Base-by-base conservation (phyloP, 140 eudicot genomes). In the Eryngium alpinum region DNA sequence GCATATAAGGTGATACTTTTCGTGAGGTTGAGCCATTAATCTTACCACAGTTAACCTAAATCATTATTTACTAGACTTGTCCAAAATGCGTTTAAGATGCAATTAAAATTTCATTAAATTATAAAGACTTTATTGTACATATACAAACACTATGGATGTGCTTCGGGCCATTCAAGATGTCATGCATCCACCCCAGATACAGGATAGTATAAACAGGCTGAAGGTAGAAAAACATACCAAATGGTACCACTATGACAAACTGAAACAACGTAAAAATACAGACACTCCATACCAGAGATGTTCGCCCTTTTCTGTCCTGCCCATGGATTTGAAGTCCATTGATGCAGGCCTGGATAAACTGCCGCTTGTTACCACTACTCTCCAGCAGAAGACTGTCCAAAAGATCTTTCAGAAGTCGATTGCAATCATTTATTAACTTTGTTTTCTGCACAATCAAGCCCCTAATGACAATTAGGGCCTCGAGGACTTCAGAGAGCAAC, bases 401-500 rank as follows among this genome's bases (percentile, higher is more conserved):
- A 82, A 96, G 99, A 84, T 96, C 99, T 81, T 90, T 93, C 57
- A 96, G 77, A 83, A 96, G 98, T 29, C 92, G 90, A 81, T 91
- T 91, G 87, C 99, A 96, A 81, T 96, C 99, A 83, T 96, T 89
- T 77, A 96, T 96, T 57, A 96, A 84, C 88, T 96, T 96, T 43
- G 99, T 96, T 86, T 96, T 96, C 85, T 96, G 99, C 81, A 96
- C 99, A 83, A 96, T 87, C 84, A 96, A 87, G 24, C 99, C 99
- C 90, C 97, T 88, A 70, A 93, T 89, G 63, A 96, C 92, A 79
- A 96, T 96, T 52, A 96, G 93, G 76, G 99, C 91, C 89, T 96
- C 98, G 21, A 96, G 98, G 75, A 96, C 91, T 86, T 96, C 92
- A 24, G 98, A 93, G 34, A 96, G 93, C 85, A 91, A 83, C 80